Evolutionary conservation across 208 protist species (phyloP).

Genomic region (Trypanosoma cruzi): DNA sequence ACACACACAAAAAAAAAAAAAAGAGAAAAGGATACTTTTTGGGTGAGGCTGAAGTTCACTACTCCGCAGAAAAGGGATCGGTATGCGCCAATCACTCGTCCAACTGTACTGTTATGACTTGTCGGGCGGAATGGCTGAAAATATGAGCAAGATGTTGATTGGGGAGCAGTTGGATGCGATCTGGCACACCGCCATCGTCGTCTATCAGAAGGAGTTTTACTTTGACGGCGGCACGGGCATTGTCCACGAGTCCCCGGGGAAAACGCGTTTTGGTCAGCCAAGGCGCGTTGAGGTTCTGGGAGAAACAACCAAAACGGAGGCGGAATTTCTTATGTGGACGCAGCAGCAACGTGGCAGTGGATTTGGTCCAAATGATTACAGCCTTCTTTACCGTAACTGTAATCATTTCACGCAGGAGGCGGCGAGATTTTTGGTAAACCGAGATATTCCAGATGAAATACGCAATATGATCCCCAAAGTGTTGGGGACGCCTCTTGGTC

Average conservation of each 20-base stretch:
- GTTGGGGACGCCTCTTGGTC: conserved; percentile 77
- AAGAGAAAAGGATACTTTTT: no score
- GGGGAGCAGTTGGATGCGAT: conserved; percentile 92
- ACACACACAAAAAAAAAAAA: no score
- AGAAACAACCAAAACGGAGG: conserved; percentile 51
- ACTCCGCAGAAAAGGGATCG: neutral
- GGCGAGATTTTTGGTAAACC: conserved; percentile 62
- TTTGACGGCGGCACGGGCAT: conserved; percentile 92
- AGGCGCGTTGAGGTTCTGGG: conserved; percentile 61
- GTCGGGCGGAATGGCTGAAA: conserved; percentile 85
- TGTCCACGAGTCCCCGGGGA: conserved; percentile 45
- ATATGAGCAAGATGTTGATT: conserved; percentile 69
- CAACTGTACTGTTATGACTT: conserved; percentile 94
- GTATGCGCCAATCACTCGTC: conserved; percentile 38
- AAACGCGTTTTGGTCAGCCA: conserved; percentile 85
- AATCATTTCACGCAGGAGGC: conserved; percentile 94
- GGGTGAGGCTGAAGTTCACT: no score
- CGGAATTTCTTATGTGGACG: conserved; percentile 65
- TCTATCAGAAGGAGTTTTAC: conserved; percentile 92
- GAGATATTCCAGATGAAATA: conserved; percentile 70
- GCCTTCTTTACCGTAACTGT: conserved; percentile 92
- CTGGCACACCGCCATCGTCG: conserved; percentile 95
- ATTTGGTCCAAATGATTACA: conserved; percentile 87
- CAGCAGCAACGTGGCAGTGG: conserved; percentile 23
- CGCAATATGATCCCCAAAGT: conserved; percentile 75